A percentile compares a stretch with the other conserved stretches of the same genome.
phyloP scores from a whole-genome alignment of 306 rosid genomes.

The Cucurbita maxima region DNA sequence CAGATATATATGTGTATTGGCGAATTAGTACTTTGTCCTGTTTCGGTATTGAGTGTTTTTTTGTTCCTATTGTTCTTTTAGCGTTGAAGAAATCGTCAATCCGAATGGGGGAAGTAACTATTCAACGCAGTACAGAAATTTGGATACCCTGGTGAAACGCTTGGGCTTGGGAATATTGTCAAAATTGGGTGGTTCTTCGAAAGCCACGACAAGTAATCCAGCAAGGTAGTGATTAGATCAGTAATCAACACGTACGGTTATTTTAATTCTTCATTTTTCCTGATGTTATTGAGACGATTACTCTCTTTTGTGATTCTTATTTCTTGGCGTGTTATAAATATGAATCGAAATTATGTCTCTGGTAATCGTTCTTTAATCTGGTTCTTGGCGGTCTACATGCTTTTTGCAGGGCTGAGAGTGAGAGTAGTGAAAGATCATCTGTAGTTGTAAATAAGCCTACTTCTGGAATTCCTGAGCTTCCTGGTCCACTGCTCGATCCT shows the following conservation, averaged over 20 bases:
- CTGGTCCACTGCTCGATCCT: conserved; percentile 24
- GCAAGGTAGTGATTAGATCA: conserved; percentile 24
- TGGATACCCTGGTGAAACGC: conserved; percentile 47
- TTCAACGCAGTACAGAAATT: conserved; percentile 52
- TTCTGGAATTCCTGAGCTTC: conserved; percentile 24
- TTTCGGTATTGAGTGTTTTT: neutral
- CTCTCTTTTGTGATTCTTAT: neutral
- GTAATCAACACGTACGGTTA: neutral
- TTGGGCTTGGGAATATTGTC: conserved; percentile 36
- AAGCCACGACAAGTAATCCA: conserved; percentile 22
- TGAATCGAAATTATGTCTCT: neutral
- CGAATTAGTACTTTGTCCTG: neutral
- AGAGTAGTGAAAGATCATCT: conserved; percentile 23
- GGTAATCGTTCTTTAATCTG: neutral
- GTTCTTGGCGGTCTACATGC: neutral
- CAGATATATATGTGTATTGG: neutral
- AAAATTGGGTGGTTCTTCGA: conserved; percentile 30
- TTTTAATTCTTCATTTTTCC: neutral
- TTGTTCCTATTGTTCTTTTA: conserved; percentile 2
- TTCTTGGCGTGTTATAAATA: neutral
- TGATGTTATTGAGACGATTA: neutral
- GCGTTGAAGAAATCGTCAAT: conserved; percentile 49
- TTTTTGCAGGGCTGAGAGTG: conserved; percentile 32
- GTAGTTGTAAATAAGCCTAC: conserved; percentile 17
- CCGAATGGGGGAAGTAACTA: conserved; percentile 46